Conservation (phyloP, 2,329 filamentous ascomycete genomes). For the Apiospora rasikravindrae region DNA sequence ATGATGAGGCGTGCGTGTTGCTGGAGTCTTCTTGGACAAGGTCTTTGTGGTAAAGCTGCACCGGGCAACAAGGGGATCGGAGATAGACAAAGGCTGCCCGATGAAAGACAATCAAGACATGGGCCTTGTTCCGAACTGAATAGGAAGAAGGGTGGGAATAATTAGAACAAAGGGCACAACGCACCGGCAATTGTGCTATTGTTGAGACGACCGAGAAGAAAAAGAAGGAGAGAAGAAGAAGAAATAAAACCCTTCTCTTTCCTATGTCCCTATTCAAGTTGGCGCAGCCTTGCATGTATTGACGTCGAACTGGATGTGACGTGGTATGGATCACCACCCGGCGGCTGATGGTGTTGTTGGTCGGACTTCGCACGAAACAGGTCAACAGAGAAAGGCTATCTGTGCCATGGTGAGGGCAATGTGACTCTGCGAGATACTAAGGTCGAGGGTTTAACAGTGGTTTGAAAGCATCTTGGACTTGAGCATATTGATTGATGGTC, state of each 20-base stretch:
- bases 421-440: neutral
- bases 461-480: neutral
- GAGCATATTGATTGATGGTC: neutral
- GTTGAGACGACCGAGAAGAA: neutral
- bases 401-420: neutral
- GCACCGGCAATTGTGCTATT: neutral
- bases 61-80: neutral
- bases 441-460: neutral
- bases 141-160: neutral
- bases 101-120: constrained; percentile 11
- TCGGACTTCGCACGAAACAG: neutral
- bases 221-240: no score
- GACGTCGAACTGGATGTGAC: neutral
- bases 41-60: neutral
- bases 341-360: neutral
- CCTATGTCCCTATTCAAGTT: neutral
- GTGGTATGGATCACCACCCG: neutral
- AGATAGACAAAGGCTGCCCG: neutral
- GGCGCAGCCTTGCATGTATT: neutral
- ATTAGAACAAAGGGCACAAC: neutral
- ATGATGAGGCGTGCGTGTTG: neutral
- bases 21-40: constrained; percentile 7
- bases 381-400: neutral
- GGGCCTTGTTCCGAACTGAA: neutral
- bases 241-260: neutral